A percentile compares a stretch with the other conserved stretches of the same genome.
phyloP scores from a whole-genome alignment of 2,329 filamentous ascomycete genomes.

The Colletotrichum endophyticum region DNA sequence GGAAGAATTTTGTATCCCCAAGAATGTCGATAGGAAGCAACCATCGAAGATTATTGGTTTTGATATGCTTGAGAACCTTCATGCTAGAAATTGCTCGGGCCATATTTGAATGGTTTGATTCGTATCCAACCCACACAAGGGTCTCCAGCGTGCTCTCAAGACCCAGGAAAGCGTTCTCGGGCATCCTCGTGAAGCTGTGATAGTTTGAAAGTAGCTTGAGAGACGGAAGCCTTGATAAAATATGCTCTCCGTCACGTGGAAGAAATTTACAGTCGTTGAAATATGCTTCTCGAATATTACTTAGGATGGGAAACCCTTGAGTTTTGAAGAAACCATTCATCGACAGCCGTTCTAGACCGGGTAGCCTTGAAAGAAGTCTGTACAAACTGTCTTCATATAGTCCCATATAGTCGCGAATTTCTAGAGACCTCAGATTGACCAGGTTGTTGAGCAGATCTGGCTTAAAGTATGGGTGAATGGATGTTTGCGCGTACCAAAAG shows the following conservation, averaged over 20 bases:
- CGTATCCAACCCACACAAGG: background rate
- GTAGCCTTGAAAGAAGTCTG: background rate
- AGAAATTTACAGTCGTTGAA: background rate
- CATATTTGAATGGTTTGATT: background rate
- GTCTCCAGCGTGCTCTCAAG: background rate
- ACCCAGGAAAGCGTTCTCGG: background rate
- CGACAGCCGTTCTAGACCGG: background rate
- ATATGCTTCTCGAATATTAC: background rate
- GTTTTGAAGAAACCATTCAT: background rate
- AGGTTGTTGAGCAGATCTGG: background rate
- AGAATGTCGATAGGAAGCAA: background rate
- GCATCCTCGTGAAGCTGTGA: background rate
- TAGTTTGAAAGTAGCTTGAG: background rate
- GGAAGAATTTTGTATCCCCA: background rate
- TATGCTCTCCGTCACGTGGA: background rate
- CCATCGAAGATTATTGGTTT: background rate
- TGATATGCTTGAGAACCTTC: background rate
- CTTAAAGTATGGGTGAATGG: background rate
- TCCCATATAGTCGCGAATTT: background rate
- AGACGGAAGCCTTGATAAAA: background rate
- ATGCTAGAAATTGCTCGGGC: background rate
- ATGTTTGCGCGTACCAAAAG: background rate
- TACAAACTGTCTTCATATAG: background rate
- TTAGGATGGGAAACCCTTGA: background rate
- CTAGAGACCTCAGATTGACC: background rate